Base-by-base conservation (phyloP, 805 yeast species). In the Hanseniaspora lachancei region DNA sequence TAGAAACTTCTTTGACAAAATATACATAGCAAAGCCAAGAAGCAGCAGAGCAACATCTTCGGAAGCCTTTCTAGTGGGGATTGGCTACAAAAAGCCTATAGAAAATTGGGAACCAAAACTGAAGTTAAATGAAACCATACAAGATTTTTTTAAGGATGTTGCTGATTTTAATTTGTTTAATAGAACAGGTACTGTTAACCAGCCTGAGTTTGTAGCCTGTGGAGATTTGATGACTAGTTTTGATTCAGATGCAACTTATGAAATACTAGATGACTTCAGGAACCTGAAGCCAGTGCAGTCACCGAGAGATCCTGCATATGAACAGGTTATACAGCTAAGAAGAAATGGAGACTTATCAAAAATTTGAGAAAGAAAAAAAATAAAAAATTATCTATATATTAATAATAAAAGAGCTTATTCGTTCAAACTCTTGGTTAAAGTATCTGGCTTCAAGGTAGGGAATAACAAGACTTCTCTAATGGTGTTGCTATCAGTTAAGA, bases 361-460 rank as follows among this genome's bases (percentile, higher is more conserved):
- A 62, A 65, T 9, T 7, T 23, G 49, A 24, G n/a, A 24, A 8
- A 13, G 10, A 44, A n/a, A 38, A n/a, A 24, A 48, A 38, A 40
- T 32, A 29, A 35, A 29, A 21, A 20, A 57, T 20, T 34, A 27
- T 15, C 29, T 32, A 42, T 36, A 50, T 35, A 8, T 27, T 27
- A 27, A 27, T 27, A 27, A 5, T 27, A 27, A 27, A 3, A 27
- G 8, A 27, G 29, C 47, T 51, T 44, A 29, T 64, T 67, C 65
- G 54, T 67, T 63, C 39, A 61, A 63, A 57, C 64, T 69, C 27
- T 67, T 70, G 60, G 65, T 67, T 60, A 67, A 60, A 47, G 61
- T 78, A 68, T 93, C 98, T 47, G 97, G 98, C 77, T 89, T 93
- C 81, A 91, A 87, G 60, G 97, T 89, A 72, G 98, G 98, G 95